A percentile compares a stretch with the other conserved stretches of the same genome.
phyloP scores from a whole-genome alignment of 768 basidiomycete species.

The Kwoniella dendrophila region DNA sequence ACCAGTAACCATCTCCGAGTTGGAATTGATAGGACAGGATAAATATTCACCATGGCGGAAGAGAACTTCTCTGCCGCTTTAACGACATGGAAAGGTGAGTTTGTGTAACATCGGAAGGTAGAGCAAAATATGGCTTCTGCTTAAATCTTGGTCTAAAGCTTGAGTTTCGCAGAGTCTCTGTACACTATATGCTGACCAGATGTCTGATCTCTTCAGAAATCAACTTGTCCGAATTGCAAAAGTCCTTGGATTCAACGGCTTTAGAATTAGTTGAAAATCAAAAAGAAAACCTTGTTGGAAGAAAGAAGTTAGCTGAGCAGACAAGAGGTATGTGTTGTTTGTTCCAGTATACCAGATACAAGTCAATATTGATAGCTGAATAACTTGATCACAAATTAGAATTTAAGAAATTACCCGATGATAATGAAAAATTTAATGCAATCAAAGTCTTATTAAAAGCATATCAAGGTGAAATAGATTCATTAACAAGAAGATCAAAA shows the following conservation, averaged over 20 bases:
- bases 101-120: no score
- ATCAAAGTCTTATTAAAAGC: slow-evolving; percentile 93
- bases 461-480: slow-evolving; percentile 96
- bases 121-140: no score
- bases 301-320: slow-evolving; percentile 91
- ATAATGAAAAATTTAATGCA: slow-evolving; percentile 75
- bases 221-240: slow-evolving; percentile 85
- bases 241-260: slow-evolving; percentile 86
- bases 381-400: no score
- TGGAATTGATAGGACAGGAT: not conserved
- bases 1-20: no score
- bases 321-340: slow-evolving; percentile 76
- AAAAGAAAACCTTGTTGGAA: slow-evolving; percentile 91
- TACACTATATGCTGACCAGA: not conserved
- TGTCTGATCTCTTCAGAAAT: slow-evolving; percentile 64
- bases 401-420: slow-evolving; percentile 91
- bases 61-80: slow-evolving; percentile 92
- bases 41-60: slow-evolving; percentile 58
- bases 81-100: slow-evolving; percentile 86
- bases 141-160: no score
- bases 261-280: slow-evolving; percentile 97
- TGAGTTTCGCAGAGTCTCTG: not conserved
- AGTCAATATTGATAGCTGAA: no score
- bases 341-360: no score
- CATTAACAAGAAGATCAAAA: slow-evolving; percentile 88